Base-by-base conservation (phyloP, 768 basidiomycete genomes). In the Pluteus cervinus region DNA sequence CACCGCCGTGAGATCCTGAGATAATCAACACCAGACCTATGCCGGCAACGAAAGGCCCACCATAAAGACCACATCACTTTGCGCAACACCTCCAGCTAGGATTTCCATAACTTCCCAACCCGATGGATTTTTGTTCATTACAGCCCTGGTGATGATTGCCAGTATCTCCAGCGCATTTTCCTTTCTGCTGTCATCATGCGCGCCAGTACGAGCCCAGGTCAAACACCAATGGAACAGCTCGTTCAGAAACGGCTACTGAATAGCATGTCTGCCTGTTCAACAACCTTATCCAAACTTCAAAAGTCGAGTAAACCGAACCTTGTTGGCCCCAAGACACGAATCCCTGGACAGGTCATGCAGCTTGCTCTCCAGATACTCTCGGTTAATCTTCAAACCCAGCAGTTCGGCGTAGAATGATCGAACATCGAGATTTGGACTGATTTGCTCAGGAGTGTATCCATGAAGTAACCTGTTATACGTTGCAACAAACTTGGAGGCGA, bases 91-190 rank as follows among this genome's bases (percentile, higher is more conserved):
- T 10, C 78, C 77, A 2, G 78, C 79, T 29, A 83, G 68, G 16
- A 81, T 53, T 26, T 82, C 74, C 81, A 85, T 85, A 5, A 76
- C 68, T 49, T 85, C 82, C 79, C 77, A 83, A 21, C 83, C 82
- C 3, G 75, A 67, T 1, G 76, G 53, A 37, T 73, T 71, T 57
- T 83, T 83, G 24, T 60, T 61, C 36, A 84, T 58, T 12, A 80
- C 51, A 37, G 62, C 61, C 7, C 70, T 66, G 15, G 72, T 49
- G 3, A 76, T 22, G 10, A 76, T 55, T 0, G 66, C 56, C 24
- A 81, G 54, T 1, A 75, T 76, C 45, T 74, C 66, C 11, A 81
- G 44, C 3, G 79, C 72, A 44, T 74, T 68, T 1, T 42, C 59
- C 42, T 61, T 66, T 36, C 51, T 54, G 34, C 63, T 56, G 35